Percentiles rank a stretch among this genome's conserved stretches.
Evolutionary conservation across 768 basidiomycete genomes (phyloP).

Genomic region (Lentinula detonsa): DNA sequence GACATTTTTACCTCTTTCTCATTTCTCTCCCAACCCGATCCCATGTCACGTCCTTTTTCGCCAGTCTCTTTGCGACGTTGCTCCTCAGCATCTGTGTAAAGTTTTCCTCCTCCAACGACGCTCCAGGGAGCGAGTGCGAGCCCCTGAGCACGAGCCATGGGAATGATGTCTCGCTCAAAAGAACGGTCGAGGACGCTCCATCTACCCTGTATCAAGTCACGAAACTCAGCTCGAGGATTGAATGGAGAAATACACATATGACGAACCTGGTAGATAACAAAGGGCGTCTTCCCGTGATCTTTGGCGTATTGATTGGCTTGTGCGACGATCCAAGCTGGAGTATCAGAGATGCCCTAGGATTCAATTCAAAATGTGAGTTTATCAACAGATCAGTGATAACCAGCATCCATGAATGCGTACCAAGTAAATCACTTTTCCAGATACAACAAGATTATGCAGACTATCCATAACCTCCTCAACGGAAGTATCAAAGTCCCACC

Average conservation of each 20-base stretch:
- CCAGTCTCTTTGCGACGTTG: conserved; percentile 9
- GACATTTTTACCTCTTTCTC: conserved; percentile 25
- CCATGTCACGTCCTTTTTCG: conserved; percentile 31
- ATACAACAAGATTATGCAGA: conserved; percentile 32
- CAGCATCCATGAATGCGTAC: conserved; percentile 1
- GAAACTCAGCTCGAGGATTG: background rate
- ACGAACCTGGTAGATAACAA: conserved; percentile 3
- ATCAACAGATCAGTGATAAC: background rate
- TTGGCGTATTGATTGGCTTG: conserved; percentile 7
- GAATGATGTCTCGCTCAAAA: conserved; percentile 38
- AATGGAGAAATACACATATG: background rate
- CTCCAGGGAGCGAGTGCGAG: conserved; percentile 26
- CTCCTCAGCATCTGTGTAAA: conserved; percentile 41
- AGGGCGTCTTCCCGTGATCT: conserved; percentile 30
- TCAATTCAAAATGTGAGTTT: background rate
- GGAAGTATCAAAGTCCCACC: conserved; percentile 6
- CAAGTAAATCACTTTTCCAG: conserved; percentile 38
- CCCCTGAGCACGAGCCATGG: conserved; percentile 16
- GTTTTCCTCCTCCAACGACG: conserved; percentile 27
- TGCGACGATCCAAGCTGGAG: conserved; percentile 3
- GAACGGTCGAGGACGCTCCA: conserved; percentile 28
- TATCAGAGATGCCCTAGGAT: conserved; percentile 18
- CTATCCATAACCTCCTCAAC: conserved; percentile 12
- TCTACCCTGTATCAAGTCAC: conserved; percentile 12
- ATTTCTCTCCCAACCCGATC: conserved; percentile 26